A percentile compares a stretch with the other conserved stretches of the same genome.
phyloP scores from a whole-genome alignment of 140 eudicot species.

The Oenanthe javanica region DNA sequence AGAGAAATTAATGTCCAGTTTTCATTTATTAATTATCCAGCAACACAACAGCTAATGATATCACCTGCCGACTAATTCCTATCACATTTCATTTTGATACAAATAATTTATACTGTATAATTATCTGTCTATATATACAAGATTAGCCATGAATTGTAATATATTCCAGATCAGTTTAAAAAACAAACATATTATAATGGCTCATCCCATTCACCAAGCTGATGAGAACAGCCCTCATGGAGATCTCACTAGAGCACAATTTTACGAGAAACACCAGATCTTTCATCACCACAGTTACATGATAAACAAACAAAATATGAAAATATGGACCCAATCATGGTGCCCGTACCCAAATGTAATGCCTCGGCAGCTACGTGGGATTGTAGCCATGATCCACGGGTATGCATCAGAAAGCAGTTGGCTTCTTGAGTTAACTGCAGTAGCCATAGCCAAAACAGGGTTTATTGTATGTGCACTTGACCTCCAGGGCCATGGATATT shows the following conservation, averaged over 20 bases:
- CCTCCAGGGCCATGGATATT: conserved; percentile 47
- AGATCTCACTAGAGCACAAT: conserved; percentile 24
- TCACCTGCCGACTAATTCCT: background rate
- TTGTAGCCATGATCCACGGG: conserved; percentile 44
- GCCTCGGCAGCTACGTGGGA: conserved; percentile 19
- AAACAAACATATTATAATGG: conserved; percentile 17
- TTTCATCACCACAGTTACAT: conserved; percentile 34
- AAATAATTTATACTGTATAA: background rate
- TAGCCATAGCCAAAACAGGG: conserved; percentile 41
- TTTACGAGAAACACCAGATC: conserved; percentile 29
- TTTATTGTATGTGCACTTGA: conserved; percentile 38
- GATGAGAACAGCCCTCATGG: conserved; percentile 41
- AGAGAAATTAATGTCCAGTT: background rate
- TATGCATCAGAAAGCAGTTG: conserved; percentile 41
- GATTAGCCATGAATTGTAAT: background rate
- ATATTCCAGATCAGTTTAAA: background rate
- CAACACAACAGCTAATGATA: background rate
- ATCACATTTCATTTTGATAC: background rate
- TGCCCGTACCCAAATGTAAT: background rate
- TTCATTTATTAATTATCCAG: background rate
- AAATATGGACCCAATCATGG: conserved; percentile 47
- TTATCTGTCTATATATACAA: background rate
- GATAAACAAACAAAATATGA: conserved; percentile 35
- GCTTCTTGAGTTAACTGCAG: conserved; percentile 39
- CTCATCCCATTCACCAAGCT: conserved; percentile 44